phyloP scores from a whole-genome alignment of 2,329 filamentous ascomycete genomes.

The Pleomassaria siparia region DNA sequence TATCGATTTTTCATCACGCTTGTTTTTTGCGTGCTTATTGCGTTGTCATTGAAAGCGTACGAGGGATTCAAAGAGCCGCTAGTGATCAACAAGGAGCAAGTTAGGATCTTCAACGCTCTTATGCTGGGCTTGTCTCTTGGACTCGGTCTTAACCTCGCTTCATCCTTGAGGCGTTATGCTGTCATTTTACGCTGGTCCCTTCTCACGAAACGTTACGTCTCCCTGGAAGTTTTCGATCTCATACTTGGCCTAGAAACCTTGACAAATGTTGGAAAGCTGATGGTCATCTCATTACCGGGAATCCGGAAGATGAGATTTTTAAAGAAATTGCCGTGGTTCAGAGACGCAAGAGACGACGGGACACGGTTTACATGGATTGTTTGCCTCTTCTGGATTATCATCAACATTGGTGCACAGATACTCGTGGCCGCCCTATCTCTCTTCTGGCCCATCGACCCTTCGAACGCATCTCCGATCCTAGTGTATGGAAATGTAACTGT shows the following conservation, averaged over 20 bases:
- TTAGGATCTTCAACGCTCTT: constrained; percentile 37
- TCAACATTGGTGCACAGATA: constrained; percentile 38
- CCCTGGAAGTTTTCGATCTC: constrained; percentile 37
- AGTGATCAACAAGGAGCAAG: constrained; percentile 29
- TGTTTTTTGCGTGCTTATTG: constrained; percentile 32
- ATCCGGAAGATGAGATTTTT: constrained; percentile 26
- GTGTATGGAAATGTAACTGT: constrained; percentile 28
- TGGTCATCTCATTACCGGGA: constrained; percentile 36
- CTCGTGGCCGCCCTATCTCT: constrained; percentile 36
- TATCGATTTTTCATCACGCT: constrained; percentile 31
- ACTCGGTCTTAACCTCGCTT: constrained; percentile 37
- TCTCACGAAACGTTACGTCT: constrained; percentile 34
- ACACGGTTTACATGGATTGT: constrained; percentile 37
- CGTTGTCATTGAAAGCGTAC: constrained; percentile 29
- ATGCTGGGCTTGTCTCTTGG: constrained; percentile 37
- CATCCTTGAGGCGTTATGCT: constrained; percentile 37
- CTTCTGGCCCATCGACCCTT: constrained; percentile 39
- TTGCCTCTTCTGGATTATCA: constrained; percentile 33
- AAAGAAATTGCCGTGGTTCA: constrained; percentile 29
- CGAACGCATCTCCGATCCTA: constrained; percentile 25
- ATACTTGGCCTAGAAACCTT: constrained; percentile 34
- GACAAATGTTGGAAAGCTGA: constrained; percentile 36
- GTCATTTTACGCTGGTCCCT: constrained; percentile 38
- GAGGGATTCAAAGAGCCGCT: constrained; percentile 27
- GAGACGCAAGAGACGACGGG: constrained; percentile 32